Evolutionary conservation across 1,284 basidiomycete species (phyloP).

Genomic region (Neonothopanus nambi): DNA sequence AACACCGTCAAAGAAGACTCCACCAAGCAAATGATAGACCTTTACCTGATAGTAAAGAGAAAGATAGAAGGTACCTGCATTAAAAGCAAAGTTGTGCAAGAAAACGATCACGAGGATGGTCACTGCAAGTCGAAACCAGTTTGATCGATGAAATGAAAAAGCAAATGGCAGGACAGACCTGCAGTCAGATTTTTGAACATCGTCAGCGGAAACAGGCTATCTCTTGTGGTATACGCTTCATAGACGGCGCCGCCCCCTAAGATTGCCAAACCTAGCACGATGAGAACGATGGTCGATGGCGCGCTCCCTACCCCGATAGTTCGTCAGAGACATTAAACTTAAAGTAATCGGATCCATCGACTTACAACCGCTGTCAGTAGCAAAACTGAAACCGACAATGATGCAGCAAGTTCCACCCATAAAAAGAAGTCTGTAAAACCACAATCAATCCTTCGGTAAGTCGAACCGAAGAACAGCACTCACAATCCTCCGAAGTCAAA

Average conservation of each 20-base stretch:
- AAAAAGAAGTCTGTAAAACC: constrained; percentile 56
- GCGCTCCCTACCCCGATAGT: constrained; percentile 67
- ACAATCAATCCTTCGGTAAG: constrained; percentile 15
- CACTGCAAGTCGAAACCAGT: constrained; percentile 42
- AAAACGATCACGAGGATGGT: constrained; percentile 67
- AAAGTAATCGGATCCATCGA: constrained; percentile 18
- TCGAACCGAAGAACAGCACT: constrained; percentile 30
- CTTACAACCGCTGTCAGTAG: constrained; percentile 67
- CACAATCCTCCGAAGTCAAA: constrained; percentile 80
- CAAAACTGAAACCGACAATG: constrained; percentile 77
- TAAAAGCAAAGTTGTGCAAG: constrained; percentile 79
- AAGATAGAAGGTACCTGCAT: constrained; percentile 79
- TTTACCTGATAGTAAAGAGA: constrained; percentile 75
- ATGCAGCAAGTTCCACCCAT: constrained; percentile 73
- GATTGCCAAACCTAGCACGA: constrained; percentile 53
- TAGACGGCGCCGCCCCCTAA: constrained; percentile 62
- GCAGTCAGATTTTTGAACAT: constrained; percentile 61
- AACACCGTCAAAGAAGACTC: not conserved
- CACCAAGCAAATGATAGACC: not conserved
- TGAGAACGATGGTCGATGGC: constrained; percentile 58
- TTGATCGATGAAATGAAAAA: constrained; percentile 23
- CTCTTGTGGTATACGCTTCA: constrained; percentile 62
- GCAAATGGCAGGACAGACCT: constrained; percentile 39
- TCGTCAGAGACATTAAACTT: constrained; percentile 14
- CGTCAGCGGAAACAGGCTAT: constrained; percentile 69